These are phyloP conservation scores for Plasmodium berghei DNA, from an alignment of 169 alveolate species.

Conservation along the genomic window DNA sequence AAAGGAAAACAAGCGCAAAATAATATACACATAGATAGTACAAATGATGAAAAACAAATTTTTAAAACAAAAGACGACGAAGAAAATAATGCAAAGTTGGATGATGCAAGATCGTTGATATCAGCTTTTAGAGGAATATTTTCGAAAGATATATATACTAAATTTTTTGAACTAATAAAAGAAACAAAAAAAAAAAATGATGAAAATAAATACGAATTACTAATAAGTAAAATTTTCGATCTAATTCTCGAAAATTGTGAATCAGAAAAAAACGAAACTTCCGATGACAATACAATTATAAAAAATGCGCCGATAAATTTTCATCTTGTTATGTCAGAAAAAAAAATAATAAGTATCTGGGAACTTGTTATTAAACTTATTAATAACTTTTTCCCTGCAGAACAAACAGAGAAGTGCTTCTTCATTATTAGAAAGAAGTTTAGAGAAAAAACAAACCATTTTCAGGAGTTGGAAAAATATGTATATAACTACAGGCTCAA, in stretches of 20 bases:
- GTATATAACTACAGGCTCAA: constrained; percentile 68
- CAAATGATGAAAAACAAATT: background rate
- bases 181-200: constrained; percentile 36
- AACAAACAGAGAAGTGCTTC: constrained; percentile 68
- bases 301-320: background rate
- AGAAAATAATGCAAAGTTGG: constrained; percentile 9
- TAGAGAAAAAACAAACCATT: constrained; percentile 37
- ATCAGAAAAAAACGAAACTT: constrained; percentile 3
- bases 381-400: constrained; percentile 53
- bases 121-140: constrained; percentile 40
- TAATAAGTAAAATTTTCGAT: constrained; percentile 24
- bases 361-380: constrained; percentile 37
- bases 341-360: constrained; percentile 41
- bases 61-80: background rate
- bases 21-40: constrained; percentile 25
- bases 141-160: constrained; percentile 28
- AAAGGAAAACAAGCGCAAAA: constrained; percentile 64
- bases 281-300: background rate
- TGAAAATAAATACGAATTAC: constrained; percentile 48
- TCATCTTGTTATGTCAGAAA: constrained; percentile 26
- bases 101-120: constrained; percentile 43
- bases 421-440: constrained; percentile 45
- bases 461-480: constrained; percentile 62
- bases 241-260: constrained; percentile 44
- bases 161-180: constrained; percentile 41